Base-by-base conservation (phyloP, 1,284 basidiomycete genomes). In the Neonothopanus nambi region DNA sequence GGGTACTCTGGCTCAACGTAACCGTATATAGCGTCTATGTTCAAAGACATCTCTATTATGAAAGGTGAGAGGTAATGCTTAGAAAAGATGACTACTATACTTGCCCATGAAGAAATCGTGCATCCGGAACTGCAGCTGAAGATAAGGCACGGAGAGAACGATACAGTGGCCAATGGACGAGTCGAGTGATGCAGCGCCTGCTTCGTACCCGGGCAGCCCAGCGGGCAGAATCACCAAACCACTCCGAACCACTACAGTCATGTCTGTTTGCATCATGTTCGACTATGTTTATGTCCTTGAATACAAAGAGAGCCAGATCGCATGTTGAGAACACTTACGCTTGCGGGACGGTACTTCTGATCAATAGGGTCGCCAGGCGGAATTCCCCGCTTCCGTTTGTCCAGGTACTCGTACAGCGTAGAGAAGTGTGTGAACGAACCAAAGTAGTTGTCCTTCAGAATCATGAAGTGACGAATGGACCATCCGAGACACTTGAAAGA, bases 381-480 rank as follows among this genome's bases (percentile, higher is more conserved):
- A 5, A 78, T 69, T 4, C 79, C 80, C 54, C 72, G 75, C 49
- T 74, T 78, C 24, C 82, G 79, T 66, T 85, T 88, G 51, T 86
- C 81, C 48, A 93, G 73, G 65, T 91, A 95, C 71, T 97, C 95
- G 26, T 80, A 80, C 47, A 93, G 77, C 0, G 92, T 95, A 6
- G 86, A 86, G 64, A 94, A 97, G 61, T 95, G 90, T 1, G 93
- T 96, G 68, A 95, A 97, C 3, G 82, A 80, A 17, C 95, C 95
- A 53, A 96, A 85, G 68, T 97, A 97, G 67, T 97, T 96, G 62
- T 95, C 93, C 51, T 89, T 84, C 49, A 96, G 65, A 43, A 89
- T 84, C 84, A 98, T 89, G 60, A 95, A 77, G 63, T 93, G 85
- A 30, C 94, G 84, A 52, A 95, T 80, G 0, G 85, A 85, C 93